phyloP scores from a whole-genome alignment of 306 rosid species.

The Castanea sativa region DNA sequence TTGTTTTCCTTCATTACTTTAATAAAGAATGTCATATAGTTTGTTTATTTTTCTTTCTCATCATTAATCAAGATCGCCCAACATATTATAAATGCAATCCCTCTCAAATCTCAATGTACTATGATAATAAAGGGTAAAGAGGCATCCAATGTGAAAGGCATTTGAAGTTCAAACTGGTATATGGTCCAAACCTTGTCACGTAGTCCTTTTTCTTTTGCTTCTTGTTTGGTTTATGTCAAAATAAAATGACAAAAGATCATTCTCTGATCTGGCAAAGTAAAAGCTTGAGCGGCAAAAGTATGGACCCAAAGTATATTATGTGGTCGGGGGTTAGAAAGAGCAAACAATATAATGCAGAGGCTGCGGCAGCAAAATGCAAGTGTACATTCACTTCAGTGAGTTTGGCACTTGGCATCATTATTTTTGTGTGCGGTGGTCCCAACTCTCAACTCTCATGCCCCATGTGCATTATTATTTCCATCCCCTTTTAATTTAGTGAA shows the following conservation, averaged over 20 bases:
- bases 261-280: conserved; percentile 7
- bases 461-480: background rate
- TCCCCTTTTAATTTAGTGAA: background rate
- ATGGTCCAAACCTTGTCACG: conserved; percentile 2
- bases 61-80: background rate
- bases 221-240: background rate
- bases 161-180: background rate
- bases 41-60: background rate
- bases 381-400: too few relatives aligned
- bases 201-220: background rate
- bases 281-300: background rate
- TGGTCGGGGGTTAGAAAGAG: background rate
- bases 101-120: background rate
- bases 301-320: background rate
- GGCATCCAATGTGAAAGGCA: background rate
- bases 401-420: background rate
- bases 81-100: background rate
- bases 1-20: background rate
- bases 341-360: background rate
- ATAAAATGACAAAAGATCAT: conserved; percentile 6
- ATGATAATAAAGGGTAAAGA: background rate
- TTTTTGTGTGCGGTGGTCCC: background rate
- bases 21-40: background rate
- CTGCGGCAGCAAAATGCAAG: background rate
- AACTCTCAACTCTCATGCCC: background rate